Base-by-base conservation (phyloP, 163 green algal species). In the Chlorella variabilis region DNA sequence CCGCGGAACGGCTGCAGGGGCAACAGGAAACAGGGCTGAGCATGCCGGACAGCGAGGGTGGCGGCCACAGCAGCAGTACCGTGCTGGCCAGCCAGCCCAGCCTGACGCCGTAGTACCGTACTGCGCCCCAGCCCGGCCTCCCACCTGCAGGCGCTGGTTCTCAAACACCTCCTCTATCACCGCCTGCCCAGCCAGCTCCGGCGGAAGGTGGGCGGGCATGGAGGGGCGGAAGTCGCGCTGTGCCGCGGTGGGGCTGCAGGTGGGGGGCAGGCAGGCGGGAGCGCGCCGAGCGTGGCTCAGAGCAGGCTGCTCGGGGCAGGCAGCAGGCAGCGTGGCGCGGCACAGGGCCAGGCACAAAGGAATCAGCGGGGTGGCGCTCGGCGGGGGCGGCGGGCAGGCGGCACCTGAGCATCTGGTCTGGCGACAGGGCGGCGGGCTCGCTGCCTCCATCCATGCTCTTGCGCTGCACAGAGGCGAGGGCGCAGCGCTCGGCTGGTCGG, bases 121-220 rank as follows among this genome's bases (percentile, higher is more conserved):
- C n/a, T n/a, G n/a, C n/a, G n/a, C n/a, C n/a, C n/a, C n/a, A n/a
- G n/a, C n/a, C n/a, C n/a, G n/a, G 42, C 36, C 36, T 18, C 29
- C 11, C 42, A 77, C 77, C 77, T 89, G 82, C 56, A 84, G 38
- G 34, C 94, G 84, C 90, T 98, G 93, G 80, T 98, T 96, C 85
- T 98, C 94, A 90, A 95, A 98, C 21, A 97, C 74, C 89, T 95
- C 91, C 83, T 94, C 92, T 54, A 84, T 80, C 18, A 89, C 70
- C 15, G 79, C 79, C 29, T 71, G 13, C 27, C 33, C 59, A 3
- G 39, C 58, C 75, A 81, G 59, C 75, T 41, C 29, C 6, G 75
- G 75, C 0, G 75, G 17, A 39, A 81, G 75, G 29, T 81, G 75
- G 29, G 75, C 75, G 41, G 73, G 73, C 56, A 81, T 65, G 29